These are phyloP conservation scores for Rubia tinctorum DNA, from an alignment of 305 asterid genomes.

Conservation along the genomic window DNA sequence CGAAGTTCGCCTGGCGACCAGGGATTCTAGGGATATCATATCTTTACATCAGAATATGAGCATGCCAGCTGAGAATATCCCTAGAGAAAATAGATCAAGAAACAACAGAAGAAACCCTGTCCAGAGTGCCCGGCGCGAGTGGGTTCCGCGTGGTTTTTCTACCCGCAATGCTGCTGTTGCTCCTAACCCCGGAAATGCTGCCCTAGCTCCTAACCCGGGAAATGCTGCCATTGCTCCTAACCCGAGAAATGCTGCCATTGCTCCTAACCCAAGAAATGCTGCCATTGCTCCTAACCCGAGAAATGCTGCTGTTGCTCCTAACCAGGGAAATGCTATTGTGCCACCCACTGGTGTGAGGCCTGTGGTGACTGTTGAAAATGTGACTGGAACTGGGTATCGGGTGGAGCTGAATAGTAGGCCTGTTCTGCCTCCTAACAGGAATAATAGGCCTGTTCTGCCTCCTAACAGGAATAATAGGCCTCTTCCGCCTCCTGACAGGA, in stretches of 20 bases:
- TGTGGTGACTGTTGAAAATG: conserved; percentile 27
- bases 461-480: conserved; percentile 26
- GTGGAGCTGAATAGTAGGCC: conserved; percentile 31
- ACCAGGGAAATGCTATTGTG: neutral
- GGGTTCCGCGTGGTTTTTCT: conserved; percentile 65
- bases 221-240: conserved; percentile 27
- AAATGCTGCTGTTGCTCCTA: conserved; percentile 28
- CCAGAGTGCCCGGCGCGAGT: conserved; percentile 56
- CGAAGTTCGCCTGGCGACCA: conserved; percentile 19
- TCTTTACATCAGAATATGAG: conserved; percentile 65
- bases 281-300: conserved; percentile 26
- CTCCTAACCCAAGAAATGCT: conserved; percentile 23
- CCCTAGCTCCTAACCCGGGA: conserved; percentile 24
- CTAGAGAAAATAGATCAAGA: conserved; percentile 59
- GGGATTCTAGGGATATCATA: conserved; percentile 25
- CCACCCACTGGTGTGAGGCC: conserved; percentile 23
- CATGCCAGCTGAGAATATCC: conserved; percentile 48
- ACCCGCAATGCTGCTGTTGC: conserved; percentile 29
- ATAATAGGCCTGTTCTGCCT: conserved; percentile 30
- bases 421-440: conserved; percentile 29
- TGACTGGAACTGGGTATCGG: conserved; percentile 27
- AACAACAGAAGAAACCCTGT: conserved; percentile 29
- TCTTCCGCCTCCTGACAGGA: conserved; percentile 30
- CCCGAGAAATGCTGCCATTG: conserved; percentile 18
- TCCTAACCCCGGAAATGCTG: conserved; percentile 26